Conservation (phyloP, 83 land plant genomes). For the Picea abies region DNA sequence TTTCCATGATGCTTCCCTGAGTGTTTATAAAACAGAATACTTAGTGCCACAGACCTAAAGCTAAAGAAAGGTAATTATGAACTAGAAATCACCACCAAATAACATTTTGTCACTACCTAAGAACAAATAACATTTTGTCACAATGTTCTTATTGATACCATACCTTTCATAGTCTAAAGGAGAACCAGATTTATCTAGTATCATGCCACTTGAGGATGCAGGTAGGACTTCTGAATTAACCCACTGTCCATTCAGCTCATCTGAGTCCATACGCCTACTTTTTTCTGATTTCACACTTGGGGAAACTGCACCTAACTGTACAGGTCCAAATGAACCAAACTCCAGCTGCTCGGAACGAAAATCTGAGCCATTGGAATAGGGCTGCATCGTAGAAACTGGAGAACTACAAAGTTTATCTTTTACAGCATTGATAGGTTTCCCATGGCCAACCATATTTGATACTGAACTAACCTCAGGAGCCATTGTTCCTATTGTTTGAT, state of each 20-base stretch:
- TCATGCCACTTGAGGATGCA: conserved; percentile 1
- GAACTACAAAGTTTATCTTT: conserved; percentile 10
- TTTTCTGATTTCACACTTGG: conserved; percentile 4
- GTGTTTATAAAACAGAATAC: too few species aligned
- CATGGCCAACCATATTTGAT: conserved; percentile 11
- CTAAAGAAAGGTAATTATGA: not conserved
- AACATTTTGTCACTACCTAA: not conserved
- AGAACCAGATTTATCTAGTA: conserved; percentile 14
- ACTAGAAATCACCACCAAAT: not conserved
- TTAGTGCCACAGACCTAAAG: not conserved
- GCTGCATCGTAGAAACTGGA: conserved; percentile 22
- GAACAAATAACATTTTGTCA: not conserved
- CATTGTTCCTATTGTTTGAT: not conserved
- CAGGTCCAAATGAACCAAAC: conserved; percentile 60
- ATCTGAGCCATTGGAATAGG: conserved; percentile 36
- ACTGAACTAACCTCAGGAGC: not conserved
- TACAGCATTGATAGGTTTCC: conserved; percentile 2
- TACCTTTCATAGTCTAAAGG: conserved; percentile 38
- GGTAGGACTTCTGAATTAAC: not conserved
- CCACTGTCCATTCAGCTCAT: conserved; percentile 1
- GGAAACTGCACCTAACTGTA: conserved; percentile 2
- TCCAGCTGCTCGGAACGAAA: conserved; percentile 36
- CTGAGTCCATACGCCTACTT: conserved; percentile 13
- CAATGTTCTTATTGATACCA: not conserved
- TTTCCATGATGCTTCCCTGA: not conserved